Base-by-base conservation (phyloP, 768 basidiomycete genomes). In the Xerocomus brunneocitrinus region DNA sequence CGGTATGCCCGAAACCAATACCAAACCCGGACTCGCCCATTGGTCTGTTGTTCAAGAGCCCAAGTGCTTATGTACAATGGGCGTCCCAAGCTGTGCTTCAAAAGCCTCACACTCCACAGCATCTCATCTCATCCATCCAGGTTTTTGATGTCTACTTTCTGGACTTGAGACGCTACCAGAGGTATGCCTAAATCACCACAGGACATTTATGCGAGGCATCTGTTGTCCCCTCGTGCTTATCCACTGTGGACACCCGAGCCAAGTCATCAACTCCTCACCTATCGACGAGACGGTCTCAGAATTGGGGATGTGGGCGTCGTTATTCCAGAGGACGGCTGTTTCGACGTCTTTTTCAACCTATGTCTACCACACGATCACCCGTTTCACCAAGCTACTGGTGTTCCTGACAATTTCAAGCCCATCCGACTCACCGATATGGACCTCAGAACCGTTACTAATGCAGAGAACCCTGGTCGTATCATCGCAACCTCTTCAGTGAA, bases 231-330 rank as follows among this genome's bases (percentile, higher is more conserved):
- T 10, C 64, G 64, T 39, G 69, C 71, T 4, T 66, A 65, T 52
- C 71, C 69, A 4, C 50, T 70, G 3, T 72, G 66, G 66, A 59
- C 57, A 13, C 71, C 71, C 4, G 62, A 67, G 10, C 66, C 67
- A 2, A 60, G 66, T 41, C 36, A 53, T 24, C 35, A 47, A 24
- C 54, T 71, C 10, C 59, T 66, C 8, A 45, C 53, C 1, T 64
- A 69, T 30, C 57, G 57, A 25, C 52, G 44, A 7, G 53, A 60
- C 7, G 71, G 70, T 4, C 58, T 69, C 32, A 62, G 52, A 34
- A 69, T 72, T 6, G 70, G 72, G 7, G 72, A 74, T 44, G 66
- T 73, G 4, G 68, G 69, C 3, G 58, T 73, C 24, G 47, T 73
- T 14, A 62, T 51, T n/a, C 50, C 64, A 2, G 59, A 59, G n/a